Conservation (phyloP, 495 filamentous ascomycete genomes). For the Lasiosphaeria hispida region DNA sequence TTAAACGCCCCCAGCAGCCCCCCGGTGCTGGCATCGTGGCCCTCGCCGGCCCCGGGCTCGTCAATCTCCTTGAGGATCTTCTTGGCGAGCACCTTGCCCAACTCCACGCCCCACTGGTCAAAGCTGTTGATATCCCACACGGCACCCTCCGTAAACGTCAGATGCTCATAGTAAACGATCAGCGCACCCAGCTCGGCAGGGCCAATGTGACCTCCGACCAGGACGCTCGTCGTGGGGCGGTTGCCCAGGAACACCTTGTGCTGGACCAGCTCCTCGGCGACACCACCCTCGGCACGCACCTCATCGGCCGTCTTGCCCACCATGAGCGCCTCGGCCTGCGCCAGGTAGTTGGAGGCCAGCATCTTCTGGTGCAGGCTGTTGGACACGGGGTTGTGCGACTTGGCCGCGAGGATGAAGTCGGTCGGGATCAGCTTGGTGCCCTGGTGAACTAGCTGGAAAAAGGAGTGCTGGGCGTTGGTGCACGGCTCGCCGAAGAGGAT, state of each 20-base stretch:
- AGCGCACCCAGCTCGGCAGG: slow-evolving; percentile 89
- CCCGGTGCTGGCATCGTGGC: slow-evolving; percentile 82
- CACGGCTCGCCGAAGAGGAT: slow-evolving; percentile 97
- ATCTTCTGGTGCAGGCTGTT: slow-evolving; percentile 96
- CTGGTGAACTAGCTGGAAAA: slow-evolving; percentile 99
- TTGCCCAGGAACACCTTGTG: slow-evolving; percentile 99
- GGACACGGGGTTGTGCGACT: slow-evolving; percentile 94
- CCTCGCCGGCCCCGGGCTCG: slow-evolving; percentile 60
- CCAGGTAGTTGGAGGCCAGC: slow-evolving; percentile 98
- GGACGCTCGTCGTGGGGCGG: slow-evolving; percentile 90
- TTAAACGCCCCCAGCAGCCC: slow-evolving; percentile 84
- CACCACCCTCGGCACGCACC: slow-evolving; percentile 78
- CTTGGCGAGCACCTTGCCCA: slow-evolving; percentile 94
- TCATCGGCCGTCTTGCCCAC: slow-evolving; percentile 91
- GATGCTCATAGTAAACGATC: slow-evolving; percentile 97
- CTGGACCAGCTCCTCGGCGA: slow-evolving; percentile 77
- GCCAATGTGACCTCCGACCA: slow-evolving; percentile 86
- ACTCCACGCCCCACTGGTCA: slow-evolving; percentile 98
- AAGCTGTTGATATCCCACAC: slow-evolving; percentile 99
- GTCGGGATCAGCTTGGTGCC: slow-evolving; percentile 98
- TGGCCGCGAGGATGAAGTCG: slow-evolving; percentile 93
- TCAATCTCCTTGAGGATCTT: slow-evolving; percentile 81
- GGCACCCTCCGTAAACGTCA: slow-evolving; percentile 96
- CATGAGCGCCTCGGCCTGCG: slow-evolving; percentile 97
- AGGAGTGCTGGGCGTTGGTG: slow-evolving; percentile 99